These are phyloP conservation scores for Aspergillus tamarii DNA, from an alignment of 2,329 filamentous ascomycete genomes.

Conservation along the genomic window DNA sequence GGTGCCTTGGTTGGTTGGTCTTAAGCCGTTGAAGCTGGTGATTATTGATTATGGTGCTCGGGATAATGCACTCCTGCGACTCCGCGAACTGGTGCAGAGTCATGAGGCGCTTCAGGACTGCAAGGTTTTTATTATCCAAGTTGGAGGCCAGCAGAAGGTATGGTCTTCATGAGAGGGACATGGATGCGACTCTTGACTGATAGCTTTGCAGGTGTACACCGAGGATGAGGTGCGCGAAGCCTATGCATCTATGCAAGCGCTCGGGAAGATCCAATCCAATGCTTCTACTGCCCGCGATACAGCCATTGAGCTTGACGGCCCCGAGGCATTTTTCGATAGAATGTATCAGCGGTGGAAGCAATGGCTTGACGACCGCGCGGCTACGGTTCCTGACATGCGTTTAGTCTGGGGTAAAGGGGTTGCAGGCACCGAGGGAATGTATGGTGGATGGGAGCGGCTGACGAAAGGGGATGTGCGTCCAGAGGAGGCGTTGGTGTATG, in stretches of 20 bases:
- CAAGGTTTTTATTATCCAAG: not conserved
- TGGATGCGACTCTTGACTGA: not conserved
- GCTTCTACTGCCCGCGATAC: conserved; percentile 14
- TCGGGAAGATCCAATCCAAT: conserved; percentile 17
- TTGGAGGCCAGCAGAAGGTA: conserved; percentile 14
- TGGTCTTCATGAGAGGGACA: not conserved
- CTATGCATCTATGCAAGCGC: conserved; percentile 1
- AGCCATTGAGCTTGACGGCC: conserved; percentile 2
- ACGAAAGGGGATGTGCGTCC: conserved; percentile 6
- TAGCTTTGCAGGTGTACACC: conserved; percentile 12
- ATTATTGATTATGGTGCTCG: conserved; percentile 15
- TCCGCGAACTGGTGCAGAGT: not conserved
- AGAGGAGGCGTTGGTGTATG: conserved; percentile 17
- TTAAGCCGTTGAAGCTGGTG: conserved; percentile 13
- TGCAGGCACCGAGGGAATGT: conserved; percentile 8
- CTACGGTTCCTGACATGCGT: conserved; percentile 9
- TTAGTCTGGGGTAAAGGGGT: conserved; percentile 12
- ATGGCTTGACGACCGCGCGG: conserved; percentile 11
- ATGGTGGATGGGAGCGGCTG: conserved; percentile 12
- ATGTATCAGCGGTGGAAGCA: conserved; percentile 10
- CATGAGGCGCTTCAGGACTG: not conserved
- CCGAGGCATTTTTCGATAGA: conserved; percentile 5
- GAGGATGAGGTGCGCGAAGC: conserved; percentile 5
- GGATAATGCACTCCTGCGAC: not conserved
- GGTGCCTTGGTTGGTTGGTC: conserved; percentile 9